These are phyloP conservation scores for Aegilops bicornis DNA, from an alignment of 176 grass and related monocot genomes.

Conservation along the genomic window DNA sequence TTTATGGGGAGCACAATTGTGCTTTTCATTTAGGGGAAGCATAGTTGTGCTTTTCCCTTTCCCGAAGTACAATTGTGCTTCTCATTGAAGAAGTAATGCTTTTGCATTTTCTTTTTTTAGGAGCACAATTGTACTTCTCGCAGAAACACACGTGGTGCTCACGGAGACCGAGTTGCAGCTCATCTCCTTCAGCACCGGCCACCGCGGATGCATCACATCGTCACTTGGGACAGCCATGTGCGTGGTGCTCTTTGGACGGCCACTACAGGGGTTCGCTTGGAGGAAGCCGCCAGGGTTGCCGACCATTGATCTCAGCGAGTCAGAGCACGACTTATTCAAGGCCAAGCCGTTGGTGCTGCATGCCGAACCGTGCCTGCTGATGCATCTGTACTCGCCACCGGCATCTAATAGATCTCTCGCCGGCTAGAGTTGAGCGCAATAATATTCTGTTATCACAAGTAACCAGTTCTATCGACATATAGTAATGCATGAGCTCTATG, in stretches of 20 bases:
- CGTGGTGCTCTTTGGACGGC: slow-evolving; percentile 14
- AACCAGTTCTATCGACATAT: background rate
- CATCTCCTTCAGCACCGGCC: slow-evolving; percentile 24
- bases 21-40: no score
- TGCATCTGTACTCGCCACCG: background rate
- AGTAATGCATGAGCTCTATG: no score
- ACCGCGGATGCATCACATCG: background rate
- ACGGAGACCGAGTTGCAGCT: slow-evolving; percentile 20
- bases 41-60: no score
- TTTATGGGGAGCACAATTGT: no score
- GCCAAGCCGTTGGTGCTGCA: background rate
- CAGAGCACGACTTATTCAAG: background rate
- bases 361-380: background rate
- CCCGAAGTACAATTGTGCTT: no score
- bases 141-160: background rate
- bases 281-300: background rate
- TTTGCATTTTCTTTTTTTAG: no score
- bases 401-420: background rate
- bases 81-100: no score
- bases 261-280: slow-evolving; percentile 36
- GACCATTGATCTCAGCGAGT: slow-evolving; percentile 14
- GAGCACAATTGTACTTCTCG: no score
- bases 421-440: no score
- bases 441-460: background rate
- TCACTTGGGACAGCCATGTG: slow-evolving; percentile 4